Base-by-base conservation (phyloP, 140 eudicot genomes). In the Ambrosia hybrid region DNA sequence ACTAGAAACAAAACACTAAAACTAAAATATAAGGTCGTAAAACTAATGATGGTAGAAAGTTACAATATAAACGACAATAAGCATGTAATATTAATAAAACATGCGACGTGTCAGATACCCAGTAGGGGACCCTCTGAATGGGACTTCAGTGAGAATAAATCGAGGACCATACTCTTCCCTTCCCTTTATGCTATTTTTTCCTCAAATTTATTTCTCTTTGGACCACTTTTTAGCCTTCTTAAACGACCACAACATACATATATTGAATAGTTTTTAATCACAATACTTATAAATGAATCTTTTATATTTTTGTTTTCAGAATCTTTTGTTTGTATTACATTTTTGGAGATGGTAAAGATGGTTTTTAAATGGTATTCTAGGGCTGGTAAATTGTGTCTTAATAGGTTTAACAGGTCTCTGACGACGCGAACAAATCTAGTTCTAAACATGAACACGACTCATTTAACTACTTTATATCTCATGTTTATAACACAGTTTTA, bases 161-260 rank as follows among this genome's bases (percentile, higher is more conserved):
- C 9, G 37, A 65, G 82, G 82, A 72, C 83, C 83, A 78, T 72
- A 78, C 82, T n/a, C 72, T 52, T 21, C 79, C 38, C 61, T 76
- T 12, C 73, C 36, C 68, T 76, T 34, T 41, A 68, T 75, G 70
- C 72, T 38, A 67, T 65, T 71, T 45, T 66, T 10, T 30, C 34
- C 68, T 65, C 74, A 12, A 51, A 72, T 78, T 78, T 78, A 78
- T 78, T 65, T 72, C 74, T 21, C 3, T 4, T 53, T 36, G 82
- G 78, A 78, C 82, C 82, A 78, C 82, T 36, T 43, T 41, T 63
- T 55, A 4, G 8, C 37, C 61, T 68, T 51, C 6, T 15, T 60
- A 76, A 57, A 65, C 39, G 39, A 57, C 75, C 26, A 68, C 5
- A 0, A 38, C 6, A 38, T 38, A 38, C 2, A 38, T 21, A 21